phyloP scores from a whole-genome alignment of 192 early-diverging fungal genomes.

The Umbelopsis vinacea region DNA sequence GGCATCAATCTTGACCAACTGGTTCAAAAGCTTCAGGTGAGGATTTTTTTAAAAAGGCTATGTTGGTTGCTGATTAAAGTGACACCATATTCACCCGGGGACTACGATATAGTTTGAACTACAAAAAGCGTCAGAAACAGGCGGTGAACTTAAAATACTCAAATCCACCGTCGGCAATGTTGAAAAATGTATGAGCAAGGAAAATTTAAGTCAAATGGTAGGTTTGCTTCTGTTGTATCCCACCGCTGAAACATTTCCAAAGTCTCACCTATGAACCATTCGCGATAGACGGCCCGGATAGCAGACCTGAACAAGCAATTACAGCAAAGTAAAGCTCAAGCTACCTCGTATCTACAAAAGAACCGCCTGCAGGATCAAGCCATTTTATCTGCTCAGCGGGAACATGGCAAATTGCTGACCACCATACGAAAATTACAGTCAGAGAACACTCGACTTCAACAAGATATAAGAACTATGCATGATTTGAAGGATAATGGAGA shows the following conservation, averaged over 20 bases:
- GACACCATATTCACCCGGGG: not conserved
- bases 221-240: not conserved
- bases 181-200: slow-evolving; percentile 22
- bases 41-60: not conserved
- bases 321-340: slow-evolving; percentile 15
- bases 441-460: not conserved
- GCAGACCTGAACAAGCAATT: slow-evolving; percentile 13
- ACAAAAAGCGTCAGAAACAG: slow-evolving; percentile 20
- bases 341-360: slow-evolving; percentile 28
- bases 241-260: not conserved
- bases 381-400: slow-evolving; percentile 29
- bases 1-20: not conserved
- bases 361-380: slow-evolving; percentile 29
- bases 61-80: not conserved
- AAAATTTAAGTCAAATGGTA: slow-evolving; percentile 31
- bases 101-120: not conserved
- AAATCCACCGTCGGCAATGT: slow-evolving; percentile 28
- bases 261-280: not conserved
- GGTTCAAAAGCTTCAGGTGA: slow-evolving; percentile 15
- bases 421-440: slow-evolving; percentile 17
- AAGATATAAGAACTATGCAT: not conserved
- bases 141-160: slow-evolving; percentile 28
- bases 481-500: not conserved
- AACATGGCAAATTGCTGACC: slow-evolving; percentile 3
- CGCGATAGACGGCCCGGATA: slow-evolving; percentile 7